Evolutionary conservation across 176 grass and related monocot species (phyloP).

Genomic region (Ananas comosus): DNA sequence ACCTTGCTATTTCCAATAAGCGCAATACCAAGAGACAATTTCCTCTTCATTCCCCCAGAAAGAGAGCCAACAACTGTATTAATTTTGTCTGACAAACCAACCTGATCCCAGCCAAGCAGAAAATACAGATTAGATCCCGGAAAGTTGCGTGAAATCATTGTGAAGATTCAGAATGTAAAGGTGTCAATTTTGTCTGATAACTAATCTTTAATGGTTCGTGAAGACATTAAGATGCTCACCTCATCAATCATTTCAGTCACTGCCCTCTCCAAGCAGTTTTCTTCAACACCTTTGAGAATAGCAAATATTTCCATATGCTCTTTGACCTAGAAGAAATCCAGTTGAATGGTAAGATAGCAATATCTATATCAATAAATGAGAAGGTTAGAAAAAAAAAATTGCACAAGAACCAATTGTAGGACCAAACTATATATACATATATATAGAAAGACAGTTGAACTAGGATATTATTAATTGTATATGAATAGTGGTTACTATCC

Average conservation of each 20-base stretch:
- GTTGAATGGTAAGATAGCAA: not conserved
- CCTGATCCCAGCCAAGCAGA: conserved; percentile 8
- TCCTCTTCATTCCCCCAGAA: conserved; percentile 52
- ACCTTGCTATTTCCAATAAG: conserved; percentile 57
- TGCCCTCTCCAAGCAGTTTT: conserved; percentile 24
- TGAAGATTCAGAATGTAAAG: not conserved
- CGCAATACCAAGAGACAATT: conserved; percentile 43
- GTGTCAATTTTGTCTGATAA: not conserved
- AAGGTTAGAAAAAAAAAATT: not conserved
- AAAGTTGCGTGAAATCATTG: not conserved
- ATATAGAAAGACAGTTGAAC: too few species aligned
- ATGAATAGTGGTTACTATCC: too few species aligned
- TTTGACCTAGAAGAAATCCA: conserved; percentile 35
- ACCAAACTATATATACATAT: not conserved
- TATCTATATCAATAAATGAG: not conserved
- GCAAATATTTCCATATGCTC: conserved; percentile 54
- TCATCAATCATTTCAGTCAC: conserved; percentile 39
- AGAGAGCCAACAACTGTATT: conserved; percentile 32
- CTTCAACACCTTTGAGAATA: conserved; percentile 33
- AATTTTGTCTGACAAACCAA: conserved; percentile 41
- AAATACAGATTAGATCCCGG: too few species aligned
- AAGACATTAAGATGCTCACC: conserved; percentile 8
- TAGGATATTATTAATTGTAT: too few species aligned
- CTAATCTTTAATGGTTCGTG: too few species aligned
- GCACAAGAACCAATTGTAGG: not conserved